Evolutionary conservation across 441 rosid species (phyloP), one percentile per base, ranked within the genome.

Genomic region (Adansonia grandidieri): DNA sequence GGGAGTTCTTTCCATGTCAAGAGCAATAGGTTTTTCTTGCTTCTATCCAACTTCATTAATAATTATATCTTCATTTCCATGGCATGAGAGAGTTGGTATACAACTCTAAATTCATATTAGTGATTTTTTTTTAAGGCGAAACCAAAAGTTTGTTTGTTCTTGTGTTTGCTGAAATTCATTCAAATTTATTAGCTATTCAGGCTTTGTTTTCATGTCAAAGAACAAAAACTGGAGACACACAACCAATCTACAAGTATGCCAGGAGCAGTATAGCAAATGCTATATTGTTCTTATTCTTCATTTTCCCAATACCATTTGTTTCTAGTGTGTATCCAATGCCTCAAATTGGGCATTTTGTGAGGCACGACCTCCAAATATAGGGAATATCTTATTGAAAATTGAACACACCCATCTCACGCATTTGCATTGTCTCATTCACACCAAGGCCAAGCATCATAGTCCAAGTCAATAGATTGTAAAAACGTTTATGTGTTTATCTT

Each of bases 1-100:
- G 40, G 95, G 95, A 65, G 91, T 91, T 82, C 92, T 91, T 57
- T 86, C 93, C 56, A 91, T 91, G 95, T 91, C 95, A 79, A 86
- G 93, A 79, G 91, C 91, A 44, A 89, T 91, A 87, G 92, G 95
- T 91, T 83, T 74, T 15, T 7, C 64, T 83, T 80, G 50, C 40
- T 78, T 78, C 81, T 67, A 13, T 3, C 58, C 40, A 67, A 64
- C 40, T 32, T 32, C 4, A 32, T 32, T 32, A 32, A 32, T 10
- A 32, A 56, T 15, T 9, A 19, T 22, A 19, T 47, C 4, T 11
- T 47, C 56, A 68, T 45, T 68, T 68, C 8, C 73, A 68, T 5
- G 40, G 17, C n/a, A 19, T 47, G 56, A 67, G 32, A 67, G 22
- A 45, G 20, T 44, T 20, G 51, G 15, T 64, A 44, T 67, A 10